phyloP scores from a whole-genome alignment of 2,329 filamentous ascomycete genomes.

The Ploettnerulaceae sp. region DNA sequence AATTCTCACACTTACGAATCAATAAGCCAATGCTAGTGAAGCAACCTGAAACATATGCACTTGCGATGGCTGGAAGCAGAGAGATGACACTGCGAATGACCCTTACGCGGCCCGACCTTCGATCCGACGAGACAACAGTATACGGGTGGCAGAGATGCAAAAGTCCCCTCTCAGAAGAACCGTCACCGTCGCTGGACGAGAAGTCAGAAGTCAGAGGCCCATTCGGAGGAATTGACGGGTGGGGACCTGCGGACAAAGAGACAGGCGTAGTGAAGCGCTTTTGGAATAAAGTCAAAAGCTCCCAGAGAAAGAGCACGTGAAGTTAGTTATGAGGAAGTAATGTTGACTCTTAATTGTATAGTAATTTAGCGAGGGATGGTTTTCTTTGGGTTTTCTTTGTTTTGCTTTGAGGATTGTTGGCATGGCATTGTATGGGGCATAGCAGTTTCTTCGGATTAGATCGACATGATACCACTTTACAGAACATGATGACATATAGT shows the following conservation, averaged over 20 bases:
- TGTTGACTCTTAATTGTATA: slow-evolving; percentile 3
- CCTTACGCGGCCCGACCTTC: slow-evolving; percentile 80
- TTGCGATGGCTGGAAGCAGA: slow-evolving; percentile 55
- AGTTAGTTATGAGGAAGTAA: neutral
- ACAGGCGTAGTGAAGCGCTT: slow-evolving; percentile 56
- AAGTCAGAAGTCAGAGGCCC: slow-evolving; percentile 41
- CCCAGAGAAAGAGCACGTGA: slow-evolving; percentile 24
- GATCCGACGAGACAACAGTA: slow-evolving; percentile 66
- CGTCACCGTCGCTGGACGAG: slow-evolving; percentile 50
- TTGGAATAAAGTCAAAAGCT: slow-evolving; percentile 52
- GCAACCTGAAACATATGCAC: slow-evolving; percentile 39
- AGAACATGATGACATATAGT: neutral
- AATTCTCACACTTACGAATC: slow-evolving; percentile 34
- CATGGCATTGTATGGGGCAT: slow-evolving; percentile 11
- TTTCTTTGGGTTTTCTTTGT: slow-evolving; percentile 5
- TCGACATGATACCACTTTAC: slow-evolving; percentile 21
- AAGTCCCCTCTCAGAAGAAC: slow-evolving; percentile 40
- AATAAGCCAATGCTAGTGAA: slow-evolving; percentile 28
- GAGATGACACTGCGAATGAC: slow-evolving; percentile 98
- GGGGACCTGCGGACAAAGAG: slow-evolving; percentile 43
- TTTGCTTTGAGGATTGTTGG: slow-evolving; percentile 3
- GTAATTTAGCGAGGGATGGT: slow-evolving; percentile 8
- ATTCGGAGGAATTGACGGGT: slow-evolving; percentile 35
- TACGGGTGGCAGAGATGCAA: slow-evolving; percentile 60
- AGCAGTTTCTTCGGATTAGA: slow-evolving; percentile 14